Conservation (phyloP, 2,329 filamentous ascomycete genomes). For the Metarhizium brunneum region DNA sequence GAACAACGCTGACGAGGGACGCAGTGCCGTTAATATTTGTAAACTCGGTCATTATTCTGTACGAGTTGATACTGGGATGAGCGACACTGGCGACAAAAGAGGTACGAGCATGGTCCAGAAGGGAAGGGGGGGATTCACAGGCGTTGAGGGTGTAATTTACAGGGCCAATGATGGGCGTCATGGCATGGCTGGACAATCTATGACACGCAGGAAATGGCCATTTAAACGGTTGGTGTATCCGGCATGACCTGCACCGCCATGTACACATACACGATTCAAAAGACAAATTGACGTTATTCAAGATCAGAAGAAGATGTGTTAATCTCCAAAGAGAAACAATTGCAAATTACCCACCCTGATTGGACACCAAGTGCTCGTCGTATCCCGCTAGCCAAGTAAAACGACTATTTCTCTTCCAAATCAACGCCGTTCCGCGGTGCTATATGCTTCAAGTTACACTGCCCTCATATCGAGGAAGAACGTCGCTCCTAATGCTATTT, state of each 20-base stretch:
- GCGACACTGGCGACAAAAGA: neutral
- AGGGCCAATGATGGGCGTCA: neutral
- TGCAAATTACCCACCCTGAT: neutral
- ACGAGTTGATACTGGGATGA: slow-evolving; percentile 69
- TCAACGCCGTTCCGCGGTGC: neutral
- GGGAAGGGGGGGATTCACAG: neutral
- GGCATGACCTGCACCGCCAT: neutral
- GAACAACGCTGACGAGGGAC: neutral
- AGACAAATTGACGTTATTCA: neutral
- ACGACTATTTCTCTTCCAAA: neutral
- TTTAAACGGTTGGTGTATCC: neutral
- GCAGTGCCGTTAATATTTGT: slow-evolving; percentile 79
- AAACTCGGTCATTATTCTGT: slow-evolving; percentile 75
- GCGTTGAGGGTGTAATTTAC: neutral
- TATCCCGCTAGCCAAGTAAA: neutral
- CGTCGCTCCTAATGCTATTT: slow-evolving; percentile 8
- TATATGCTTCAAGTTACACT: neutral
- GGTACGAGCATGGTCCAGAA: neutral
- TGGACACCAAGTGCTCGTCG: neutral
- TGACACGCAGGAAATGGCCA: neutral
- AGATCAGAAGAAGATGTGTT: neutral
- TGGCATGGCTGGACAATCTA: neutral
- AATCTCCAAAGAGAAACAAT: neutral
- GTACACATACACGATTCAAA: neutral
- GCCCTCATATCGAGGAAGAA: neutral